Conservation (phyloP, 371 early-diverging fungal genomes). For the Actinomucor elegans region DNA sequence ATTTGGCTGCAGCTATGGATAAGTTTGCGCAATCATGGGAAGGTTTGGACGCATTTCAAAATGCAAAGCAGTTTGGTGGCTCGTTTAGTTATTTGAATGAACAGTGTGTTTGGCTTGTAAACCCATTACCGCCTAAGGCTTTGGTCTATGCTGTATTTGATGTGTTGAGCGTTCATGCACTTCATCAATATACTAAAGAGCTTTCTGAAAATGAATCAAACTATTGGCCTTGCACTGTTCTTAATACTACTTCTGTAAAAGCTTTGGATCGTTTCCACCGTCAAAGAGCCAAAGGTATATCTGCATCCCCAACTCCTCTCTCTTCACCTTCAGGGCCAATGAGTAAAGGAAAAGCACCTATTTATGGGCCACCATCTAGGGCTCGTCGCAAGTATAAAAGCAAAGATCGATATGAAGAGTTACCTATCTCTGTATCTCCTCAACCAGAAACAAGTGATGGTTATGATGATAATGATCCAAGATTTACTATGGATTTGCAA, state of each 20-base stretch:
- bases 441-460: slow-evolving; percentile 6
- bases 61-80: slow-evolving; percentile 28
- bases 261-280: slow-evolving; percentile 23
- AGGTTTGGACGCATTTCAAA: slow-evolving; percentile 29
- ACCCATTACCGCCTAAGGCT: slow-evolving; percentile 38
- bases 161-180: slow-evolving; percentile 36
- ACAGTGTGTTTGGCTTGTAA: slow-evolving; percentile 40
- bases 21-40: slow-evolving; percentile 32
- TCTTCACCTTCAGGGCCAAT: neutral
- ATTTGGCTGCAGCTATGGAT: slow-evolving; percentile 26
- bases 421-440: neutral
- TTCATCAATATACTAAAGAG: slow-evolving; percentile 17
- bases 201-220: neutral
- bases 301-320: neutral
- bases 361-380: neutral
- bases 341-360: neutral
- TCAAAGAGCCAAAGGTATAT: slow-evolving; percentile 8
- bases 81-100: slow-evolving; percentile 27
- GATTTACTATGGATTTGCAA: slow-evolving; percentile 16
- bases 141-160: slow-evolving; percentile 48
- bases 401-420: neutral
- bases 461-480: slow-evolving; percentile 28
- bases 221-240: slow-evolving; percentile 34
- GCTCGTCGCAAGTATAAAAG: neutral
- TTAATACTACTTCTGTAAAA: neutral